Conservation (phyloP, 441 rosid species). For the Melastoma candidum region DNA sequence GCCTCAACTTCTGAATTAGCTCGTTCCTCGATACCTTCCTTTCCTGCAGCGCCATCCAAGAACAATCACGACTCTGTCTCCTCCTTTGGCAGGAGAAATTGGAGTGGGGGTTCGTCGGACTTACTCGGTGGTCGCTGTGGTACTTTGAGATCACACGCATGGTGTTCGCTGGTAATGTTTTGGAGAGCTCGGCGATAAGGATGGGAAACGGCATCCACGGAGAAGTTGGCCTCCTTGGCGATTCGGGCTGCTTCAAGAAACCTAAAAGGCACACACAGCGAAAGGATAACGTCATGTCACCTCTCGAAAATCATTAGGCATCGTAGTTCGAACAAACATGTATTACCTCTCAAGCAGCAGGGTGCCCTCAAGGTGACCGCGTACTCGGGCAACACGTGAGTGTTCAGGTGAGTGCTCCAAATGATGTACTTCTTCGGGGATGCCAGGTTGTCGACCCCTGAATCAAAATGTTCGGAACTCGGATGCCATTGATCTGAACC, state of each 20-base stretch:
- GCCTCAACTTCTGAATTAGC: constrained; percentile 42
- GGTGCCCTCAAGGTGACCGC: constrained; percentile 53
- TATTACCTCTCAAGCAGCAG: constrained; percentile 33
- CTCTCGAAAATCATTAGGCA: too few relatives aligned
- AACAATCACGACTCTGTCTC: background rate
- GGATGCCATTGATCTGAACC: constrained; percentile 49
- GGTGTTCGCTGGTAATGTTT: constrained; percentile 40
- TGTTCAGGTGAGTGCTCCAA: constrained; percentile 68
- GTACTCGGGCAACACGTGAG: constrained; percentile 57
- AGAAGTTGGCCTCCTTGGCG: constrained; percentile 32
- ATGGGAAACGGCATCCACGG: constrained; percentile 75
- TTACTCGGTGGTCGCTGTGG: constrained; percentile 46
- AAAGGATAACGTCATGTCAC: background rate
- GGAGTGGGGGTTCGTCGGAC: background rate
- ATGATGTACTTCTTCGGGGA: constrained; percentile 55
- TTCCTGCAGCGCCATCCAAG: constrained; percentile 24
- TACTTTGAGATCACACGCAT: constrained; percentile 36
- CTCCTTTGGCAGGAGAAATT: too few relatives aligned
- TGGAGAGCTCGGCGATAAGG: constrained; percentile 49
- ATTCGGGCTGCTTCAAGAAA: constrained; percentile 16
- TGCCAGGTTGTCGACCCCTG: constrained; percentile 42
- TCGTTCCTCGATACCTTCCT: constrained; percentile 54
- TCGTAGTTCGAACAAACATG: background rate
- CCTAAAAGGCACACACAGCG: constrained; percentile 23
- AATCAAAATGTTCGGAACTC: constrained; percentile 52